Evolutionary conservation across 495 filamentous ascomycete species (phyloP).

Genomic region (Letharia columbiana): DNA sequence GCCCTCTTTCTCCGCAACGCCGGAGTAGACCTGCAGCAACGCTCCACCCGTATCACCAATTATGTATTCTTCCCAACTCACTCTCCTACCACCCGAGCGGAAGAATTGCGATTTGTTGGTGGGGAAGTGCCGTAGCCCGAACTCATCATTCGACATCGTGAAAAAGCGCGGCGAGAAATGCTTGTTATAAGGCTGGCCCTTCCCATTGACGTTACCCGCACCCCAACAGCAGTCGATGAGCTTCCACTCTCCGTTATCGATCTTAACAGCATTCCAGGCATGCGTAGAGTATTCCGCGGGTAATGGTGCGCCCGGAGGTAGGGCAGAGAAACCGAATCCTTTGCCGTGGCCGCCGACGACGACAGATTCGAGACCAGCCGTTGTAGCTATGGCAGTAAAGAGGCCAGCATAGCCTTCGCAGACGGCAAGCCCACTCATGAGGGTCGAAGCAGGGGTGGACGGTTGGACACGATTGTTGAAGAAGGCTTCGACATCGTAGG

Average conservation of each 20-base stretch:
- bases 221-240: conserved; percentile 91
- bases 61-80: conserved; percentile 73
- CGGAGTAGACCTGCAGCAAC: conserved; percentile 44
- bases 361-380: conserved; percentile 62
- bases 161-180: conserved; percentile 64
- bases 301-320: conserved; percentile 44
- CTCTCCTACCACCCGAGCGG: conserved; percentile 47
- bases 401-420: conserved; percentile 88
- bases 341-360: conserved; percentile 78
- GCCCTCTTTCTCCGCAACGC: conserved; percentile 48
- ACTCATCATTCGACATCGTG: conserved; percentile 70
- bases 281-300: conserved; percentile 57
- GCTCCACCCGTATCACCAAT: conserved; percentile 39
- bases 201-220: conserved; percentile 52
- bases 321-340: conserved; percentile 59
- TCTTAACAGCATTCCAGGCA: conserved; percentile 88
- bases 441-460: conserved; percentile 57
- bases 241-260: conserved; percentile 84
- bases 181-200: conserved; percentile 50
- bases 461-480: conserved; percentile 58
- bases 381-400: conserved; percentile 62
- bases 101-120: conserved; percentile 57
- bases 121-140: conserved; percentile 75
- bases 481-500: conserved; percentile 71
- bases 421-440: conserved; percentile 70